A percentile compares a stretch with the other conserved stretches of the same genome.
These are phyloP conservation scores for Colletotrichum musae DNA, from an alignment of 2,329 filamentous ascomycete species.

Conservation along the genomic window DNA sequence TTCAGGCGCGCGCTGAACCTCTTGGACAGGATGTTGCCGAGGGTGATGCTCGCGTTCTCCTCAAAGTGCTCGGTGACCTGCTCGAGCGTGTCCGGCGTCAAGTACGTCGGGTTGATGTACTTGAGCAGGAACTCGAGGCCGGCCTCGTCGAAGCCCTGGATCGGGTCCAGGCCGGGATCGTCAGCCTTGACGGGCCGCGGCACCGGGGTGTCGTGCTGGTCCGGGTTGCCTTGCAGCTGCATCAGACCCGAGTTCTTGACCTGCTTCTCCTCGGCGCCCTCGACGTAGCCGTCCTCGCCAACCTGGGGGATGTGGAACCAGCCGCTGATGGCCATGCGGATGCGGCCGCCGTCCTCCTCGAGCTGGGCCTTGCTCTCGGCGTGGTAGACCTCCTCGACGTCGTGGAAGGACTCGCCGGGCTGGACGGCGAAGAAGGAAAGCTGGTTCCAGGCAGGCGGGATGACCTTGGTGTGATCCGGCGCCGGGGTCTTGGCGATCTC, in stretches of 20 bases:
- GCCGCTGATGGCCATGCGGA: conserved; percentile 97
- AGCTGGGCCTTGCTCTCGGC: conserved; percentile 71
- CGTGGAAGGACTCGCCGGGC: conserved; percentile 98
- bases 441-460: conserved; percentile 97
- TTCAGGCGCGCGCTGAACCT: conserved; percentile 83
- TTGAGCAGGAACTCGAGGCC: conserved; percentile 93
- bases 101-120: conserved; percentile 90
- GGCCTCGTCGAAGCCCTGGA: conserved; percentile 74
- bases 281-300: conserved; percentile 91
- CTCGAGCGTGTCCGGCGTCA: conserved; percentile 92
- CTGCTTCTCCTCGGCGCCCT: conserved; percentile 89
- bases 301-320: conserved; percentile 99
- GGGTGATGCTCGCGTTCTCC: conserved; percentile 86
- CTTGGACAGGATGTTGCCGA: conserved; percentile 82
- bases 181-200: conserved; percentile 67
- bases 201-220: conserved; percentile 88
- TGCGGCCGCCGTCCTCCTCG: conserved; percentile 78
- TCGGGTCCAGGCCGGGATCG: conserved; percentile 60
- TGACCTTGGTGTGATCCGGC: conserved; percentile 83
- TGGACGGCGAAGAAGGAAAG: conserved; percentile 98
- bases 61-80: conserved; percentile 85
- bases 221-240: conserved; percentile 92
- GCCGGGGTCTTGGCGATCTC: conserved; percentile 84
- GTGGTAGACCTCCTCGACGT: conserved; percentile 97
- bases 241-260: conserved; percentile 92